Base-by-base conservation (phyloP, 2,329 filamentous ascomycete species). In the Curvularia lunata region DNA sequence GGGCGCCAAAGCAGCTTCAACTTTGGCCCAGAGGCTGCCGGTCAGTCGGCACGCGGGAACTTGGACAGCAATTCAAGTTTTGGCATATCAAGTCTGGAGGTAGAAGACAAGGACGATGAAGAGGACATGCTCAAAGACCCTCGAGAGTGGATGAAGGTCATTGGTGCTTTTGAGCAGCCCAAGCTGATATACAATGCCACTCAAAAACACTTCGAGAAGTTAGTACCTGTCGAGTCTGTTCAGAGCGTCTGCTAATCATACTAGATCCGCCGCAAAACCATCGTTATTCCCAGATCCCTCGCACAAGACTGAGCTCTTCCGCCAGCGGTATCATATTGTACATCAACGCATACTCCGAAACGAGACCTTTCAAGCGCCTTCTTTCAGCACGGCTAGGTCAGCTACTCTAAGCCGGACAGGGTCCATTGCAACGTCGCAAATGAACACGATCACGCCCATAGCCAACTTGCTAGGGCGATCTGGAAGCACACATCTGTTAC, bases 201-300 rank as follows among this genome's bases (percentile, higher is more conserved):
- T 8, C 97, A 96, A 80, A 97, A 96, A 72, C 91, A 97, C 71
- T 97, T 98, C 73, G 91, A 98, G 70, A 87, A 83, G 88, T 89
- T 69, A 45, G 78, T 54, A 5, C 0, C 38, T 9, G 18, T 5
- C 19, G 3, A 9, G 16, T 7, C 1, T 10, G 1, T 8, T 3
- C 6, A 0, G 21, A 9, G 0, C 9, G 3, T 23, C 8, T 48
- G 43, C 64, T 75, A 47, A 76, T 58, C 6, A 18, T n/a, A 0
- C 6, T 41, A 78, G 75, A 52, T 76, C 77, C n/a, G 75, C 75
- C 12, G 67, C 68, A 4, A 79, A 78, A 43, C 76, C 78, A 0
- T 76, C 77, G 0, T 69, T 79, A 8, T 79, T 99, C 62, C 92
- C 96, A 0, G 81, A 86, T 8, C 87, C 92, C 16, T 86, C 88